Conservation (phyloP, 2,329 filamentous ascomycete species). For the Onygena corvina region DNA sequence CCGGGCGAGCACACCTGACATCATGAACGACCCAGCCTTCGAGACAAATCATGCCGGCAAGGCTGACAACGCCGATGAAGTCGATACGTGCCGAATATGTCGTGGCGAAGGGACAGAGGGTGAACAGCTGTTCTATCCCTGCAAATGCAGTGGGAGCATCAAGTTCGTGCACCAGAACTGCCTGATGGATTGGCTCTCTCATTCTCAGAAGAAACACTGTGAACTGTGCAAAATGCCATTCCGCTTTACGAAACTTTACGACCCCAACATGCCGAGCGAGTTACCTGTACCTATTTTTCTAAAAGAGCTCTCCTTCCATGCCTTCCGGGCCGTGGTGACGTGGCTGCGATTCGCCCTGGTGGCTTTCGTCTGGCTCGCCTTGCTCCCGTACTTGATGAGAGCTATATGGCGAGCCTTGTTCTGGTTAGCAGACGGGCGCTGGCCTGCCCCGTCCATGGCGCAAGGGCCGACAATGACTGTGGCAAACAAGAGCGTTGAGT, state of each 20-base stretch:
- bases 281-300: constrained; percentile 73
- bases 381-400: constrained; percentile 82
- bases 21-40: constrained; percentile 48
- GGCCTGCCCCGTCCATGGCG: constrained; percentile 31
- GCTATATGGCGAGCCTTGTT: constrained; percentile 88
- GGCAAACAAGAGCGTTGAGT: constrained; percentile 16
- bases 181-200: constrained; percentile 95
- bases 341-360: constrained; percentile 73
- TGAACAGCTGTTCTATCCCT: constrained; percentile 90
- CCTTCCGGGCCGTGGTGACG: constrained; percentile 56
- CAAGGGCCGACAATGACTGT: constrained; percentile 15
- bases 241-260: constrained; percentile 94
- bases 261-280: constrained; percentile 77
- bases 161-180: constrained; percentile 97
- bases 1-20: constrained; percentile 30
- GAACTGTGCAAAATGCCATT: constrained; percentile 98
- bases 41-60: constrained; percentile 31
- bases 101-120: constrained; percentile 69
- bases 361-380: constrained; percentile 72
- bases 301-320: constrained; percentile 62
- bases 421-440: constrained; percentile 77
- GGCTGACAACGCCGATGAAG: constrained; percentile 39
- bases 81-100: constrained; percentile 93
- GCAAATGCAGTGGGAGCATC: constrained; percentile 98
- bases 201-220: constrained; percentile 99